phyloP scores from a whole-genome alignment of 208 protist species.

The Blastocrithidia nonstop region DNA sequence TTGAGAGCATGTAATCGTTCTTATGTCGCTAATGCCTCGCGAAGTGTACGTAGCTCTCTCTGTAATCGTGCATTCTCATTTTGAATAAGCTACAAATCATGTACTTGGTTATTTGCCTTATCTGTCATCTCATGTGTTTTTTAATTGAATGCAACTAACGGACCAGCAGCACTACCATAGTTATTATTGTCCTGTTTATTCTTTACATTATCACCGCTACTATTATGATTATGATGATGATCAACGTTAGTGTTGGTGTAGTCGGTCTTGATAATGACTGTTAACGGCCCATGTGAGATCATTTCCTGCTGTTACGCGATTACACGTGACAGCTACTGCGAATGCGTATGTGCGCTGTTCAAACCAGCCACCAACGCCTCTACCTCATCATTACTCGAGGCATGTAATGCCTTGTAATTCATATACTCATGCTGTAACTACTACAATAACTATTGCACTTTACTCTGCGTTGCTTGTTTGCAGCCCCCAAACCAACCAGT shows the following conservation, averaged over 20 bases:
- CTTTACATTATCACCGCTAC: constrained; percentile 6
- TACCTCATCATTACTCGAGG: constrained; percentile 72
- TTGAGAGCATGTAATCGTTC: constrained; percentile 33
- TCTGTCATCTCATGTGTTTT: not conserved
- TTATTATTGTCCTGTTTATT: constrained; percentile 5
- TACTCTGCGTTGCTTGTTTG: constrained; percentile 37
- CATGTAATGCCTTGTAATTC: constrained; percentile 49
- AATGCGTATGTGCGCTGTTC: constrained; percentile 38
- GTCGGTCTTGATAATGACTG: constrained; percentile 19
- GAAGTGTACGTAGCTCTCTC: constrained; percentile 16
- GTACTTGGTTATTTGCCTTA: not conserved
- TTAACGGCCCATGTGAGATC: constrained; percentile 22
- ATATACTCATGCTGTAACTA: constrained; percentile 59
- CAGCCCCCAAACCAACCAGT: constrained; percentile 65
- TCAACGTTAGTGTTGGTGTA: constrained; percentile 20
- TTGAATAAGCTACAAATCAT: constrained; percentile 2
- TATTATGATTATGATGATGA: constrained; percentile 6
- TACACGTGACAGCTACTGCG: constrained; percentile 29
- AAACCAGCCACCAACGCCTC: constrained; percentile 44
- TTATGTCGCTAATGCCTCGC: constrained; percentile 20
- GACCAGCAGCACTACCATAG: not conserved
- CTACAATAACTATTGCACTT: constrained; percentile 44
- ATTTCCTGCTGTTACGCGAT: constrained; percentile 49
- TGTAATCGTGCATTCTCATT: constrained; percentile 19
- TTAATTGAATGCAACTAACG: not conserved